Percentiles rank a stretch among this genome's conserved stretches.
phyloP scores from a whole-genome alignment of 306 rosid genomes.

The Citrullus colocynthis region DNA sequence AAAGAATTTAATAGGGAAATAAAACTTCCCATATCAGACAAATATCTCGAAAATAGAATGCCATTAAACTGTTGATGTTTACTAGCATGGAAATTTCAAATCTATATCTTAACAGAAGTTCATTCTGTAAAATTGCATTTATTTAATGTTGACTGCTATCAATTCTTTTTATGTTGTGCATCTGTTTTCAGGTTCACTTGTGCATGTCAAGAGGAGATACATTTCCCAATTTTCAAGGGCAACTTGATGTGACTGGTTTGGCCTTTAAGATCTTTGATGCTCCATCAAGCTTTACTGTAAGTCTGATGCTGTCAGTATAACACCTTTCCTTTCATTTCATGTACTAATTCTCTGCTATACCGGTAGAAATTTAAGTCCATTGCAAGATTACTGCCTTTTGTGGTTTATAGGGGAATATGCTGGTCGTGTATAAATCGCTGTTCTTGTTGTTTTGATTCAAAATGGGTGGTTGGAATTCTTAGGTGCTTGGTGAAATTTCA shows the following conservation, averaged over 20 bases:
- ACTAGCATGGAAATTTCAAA: background rate
- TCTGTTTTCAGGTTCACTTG: constrained; percentile 60
- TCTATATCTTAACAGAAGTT: background rate
- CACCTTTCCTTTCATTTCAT: background rate
- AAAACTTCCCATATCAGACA: background rate
- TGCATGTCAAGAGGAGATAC: constrained; percentile 83
- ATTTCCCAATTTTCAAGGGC: constrained; percentile 87
- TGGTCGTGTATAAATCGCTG: background rate
- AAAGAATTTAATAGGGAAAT: background rate
- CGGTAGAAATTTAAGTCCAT: background rate
- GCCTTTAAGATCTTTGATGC: constrained; percentile 67
- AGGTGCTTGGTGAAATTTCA: background rate
- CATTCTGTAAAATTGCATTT: background rate
- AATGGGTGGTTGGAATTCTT: background rate
- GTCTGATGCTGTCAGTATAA: constrained; percentile 15
- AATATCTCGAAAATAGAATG: background rate
- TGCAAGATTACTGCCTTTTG: background rate
- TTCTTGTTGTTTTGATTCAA: background rate
- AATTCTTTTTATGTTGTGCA: background rate
- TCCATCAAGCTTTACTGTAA: constrained; percentile 76
- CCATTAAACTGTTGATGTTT: background rate
- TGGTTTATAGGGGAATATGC: background rate
- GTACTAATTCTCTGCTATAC: background rate
- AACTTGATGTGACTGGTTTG: constrained; percentile 69
- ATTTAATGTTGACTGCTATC: background rate